Conservation (phyloP, 768 basidiomycete genomes). For the Tulasnella sp. region DNA sequence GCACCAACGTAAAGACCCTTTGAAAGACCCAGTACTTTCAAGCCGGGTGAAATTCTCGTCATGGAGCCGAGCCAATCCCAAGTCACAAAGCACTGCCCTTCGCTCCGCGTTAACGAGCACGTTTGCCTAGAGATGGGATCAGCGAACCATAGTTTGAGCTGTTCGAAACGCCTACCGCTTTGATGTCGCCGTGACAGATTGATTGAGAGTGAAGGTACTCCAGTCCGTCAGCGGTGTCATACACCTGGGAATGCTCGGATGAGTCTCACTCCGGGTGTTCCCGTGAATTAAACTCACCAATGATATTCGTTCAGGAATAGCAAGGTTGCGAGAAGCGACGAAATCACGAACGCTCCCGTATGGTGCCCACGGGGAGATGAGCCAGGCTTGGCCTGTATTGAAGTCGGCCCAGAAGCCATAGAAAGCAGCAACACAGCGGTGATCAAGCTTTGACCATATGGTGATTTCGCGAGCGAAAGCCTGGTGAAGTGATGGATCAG, state of each 20-base stretch:
- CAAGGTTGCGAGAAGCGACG: background rate
- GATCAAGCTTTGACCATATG: background rate
- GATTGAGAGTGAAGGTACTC: background rate
- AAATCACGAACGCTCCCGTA: background rate
- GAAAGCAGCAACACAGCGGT: background rate
- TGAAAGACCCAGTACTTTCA: background rate
- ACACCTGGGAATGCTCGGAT: background rate
- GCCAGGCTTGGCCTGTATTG: background rate
- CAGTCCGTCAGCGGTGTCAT: background rate
- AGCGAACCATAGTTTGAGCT: background rate
- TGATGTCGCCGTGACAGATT: background rate
- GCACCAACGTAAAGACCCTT: conserved; percentile 12
- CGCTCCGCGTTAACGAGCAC: background rate
- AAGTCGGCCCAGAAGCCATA: background rate
- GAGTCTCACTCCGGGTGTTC: background rate
- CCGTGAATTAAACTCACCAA: background rate
- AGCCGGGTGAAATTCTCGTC: background rate
- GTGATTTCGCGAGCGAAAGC: background rate
- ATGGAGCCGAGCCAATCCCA: background rate
- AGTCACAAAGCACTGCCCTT: conserved; percentile 1
- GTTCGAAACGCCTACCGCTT: background rate
- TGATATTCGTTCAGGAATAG: background rate
- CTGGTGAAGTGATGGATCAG: background rate
- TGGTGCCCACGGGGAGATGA: background rate
- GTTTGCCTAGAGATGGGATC: background rate